A percentile compares a stretch with the other conserved stretches of the same genome.
Conservation (phyloP, 2,329 filamentous ascomycete genomes). For the Cercospora beticola region DNA sequence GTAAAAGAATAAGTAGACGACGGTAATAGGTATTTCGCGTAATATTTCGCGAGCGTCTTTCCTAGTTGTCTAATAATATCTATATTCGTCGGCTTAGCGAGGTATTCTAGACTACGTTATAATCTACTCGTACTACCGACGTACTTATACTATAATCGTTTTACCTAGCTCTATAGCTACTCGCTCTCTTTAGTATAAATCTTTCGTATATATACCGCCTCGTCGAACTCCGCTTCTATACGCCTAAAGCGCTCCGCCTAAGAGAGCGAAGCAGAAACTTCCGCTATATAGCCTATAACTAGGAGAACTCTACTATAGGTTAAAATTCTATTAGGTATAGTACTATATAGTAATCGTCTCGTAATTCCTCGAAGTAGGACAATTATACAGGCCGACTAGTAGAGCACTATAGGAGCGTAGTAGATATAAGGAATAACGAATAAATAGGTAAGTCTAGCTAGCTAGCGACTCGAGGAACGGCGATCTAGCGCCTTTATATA, state of each 20-base stretch:
- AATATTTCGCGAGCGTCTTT: conserved; percentile 1
- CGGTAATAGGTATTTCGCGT: background rate
- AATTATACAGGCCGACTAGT: background rate
- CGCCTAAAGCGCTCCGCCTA: conserved; percentile 1
- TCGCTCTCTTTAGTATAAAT: conserved; percentile 6
- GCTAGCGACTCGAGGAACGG: no score
- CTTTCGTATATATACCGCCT: conserved; percentile 1
- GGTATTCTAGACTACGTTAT: background rate
- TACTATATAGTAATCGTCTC: background rate
- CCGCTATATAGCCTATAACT: background rate
- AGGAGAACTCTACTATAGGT: background rate
- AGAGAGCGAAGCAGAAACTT: background rate
- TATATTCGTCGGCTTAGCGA: background rate
- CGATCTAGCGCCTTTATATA: no score
- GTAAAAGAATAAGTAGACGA: conserved; percentile 7
- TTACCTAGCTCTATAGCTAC: conserved; percentile 2
- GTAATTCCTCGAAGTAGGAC: background rate
- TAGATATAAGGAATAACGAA: no score
- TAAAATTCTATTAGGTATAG: background rate
- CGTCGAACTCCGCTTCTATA: conserved; percentile 5
- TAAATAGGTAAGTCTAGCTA: no score
- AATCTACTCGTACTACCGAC: background rate
- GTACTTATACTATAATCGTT: conserved; percentile 6
- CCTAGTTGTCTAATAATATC: conserved; percentile 1
- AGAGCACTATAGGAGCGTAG: background rate